Evolutionary conservation across 495 filamentous ascomycete genomes (phyloP).

Genomic region (Pseudoneurospora amorphoporcata): DNA sequence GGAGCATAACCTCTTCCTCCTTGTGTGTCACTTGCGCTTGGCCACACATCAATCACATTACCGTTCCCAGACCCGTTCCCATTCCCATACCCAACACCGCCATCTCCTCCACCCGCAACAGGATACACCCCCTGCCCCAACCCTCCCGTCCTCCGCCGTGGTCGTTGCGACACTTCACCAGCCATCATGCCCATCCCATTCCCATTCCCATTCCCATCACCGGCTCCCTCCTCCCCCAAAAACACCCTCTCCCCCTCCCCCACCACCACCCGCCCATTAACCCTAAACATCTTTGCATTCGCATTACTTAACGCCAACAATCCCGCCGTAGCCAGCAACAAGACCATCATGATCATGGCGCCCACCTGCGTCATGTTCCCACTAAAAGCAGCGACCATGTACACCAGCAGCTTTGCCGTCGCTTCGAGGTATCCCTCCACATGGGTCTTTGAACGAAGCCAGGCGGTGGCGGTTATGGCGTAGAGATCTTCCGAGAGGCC

Average conservation of each 20-base stretch:
- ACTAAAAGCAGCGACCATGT: conserved; percentile 39
- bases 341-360: conserved; percentile 35
- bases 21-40: neutral
- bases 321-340: conserved; percentile 39
- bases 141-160: neutral
- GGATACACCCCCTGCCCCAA: neutral
- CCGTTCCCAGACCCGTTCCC: neutral
- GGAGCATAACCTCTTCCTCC: neutral
- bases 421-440: conserved; percentile 38
- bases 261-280: conserved; percentile 24
- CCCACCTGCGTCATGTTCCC: conserved; percentile 40
- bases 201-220: neutral
- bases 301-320: conserved; percentile 43
- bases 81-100: neutral
- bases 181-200: neutral
- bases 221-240: neutral
- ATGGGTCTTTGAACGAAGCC: conserved; percentile 42
- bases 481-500: conserved; percentile 46
- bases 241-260: neutral
- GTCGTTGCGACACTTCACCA: neutral
- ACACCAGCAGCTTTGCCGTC: conserved; percentile 10
- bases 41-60: neutral
- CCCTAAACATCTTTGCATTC: conserved; percentile 28
- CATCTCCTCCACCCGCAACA: neutral
- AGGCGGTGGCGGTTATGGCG: conserved; percentile 44